Evolutionary conservation across 2,329 filamentous ascomycete genomes (phyloP), one percentile per base, ranked within the genome.

Genomic region (Stachybotrys echinatus): DNA sequence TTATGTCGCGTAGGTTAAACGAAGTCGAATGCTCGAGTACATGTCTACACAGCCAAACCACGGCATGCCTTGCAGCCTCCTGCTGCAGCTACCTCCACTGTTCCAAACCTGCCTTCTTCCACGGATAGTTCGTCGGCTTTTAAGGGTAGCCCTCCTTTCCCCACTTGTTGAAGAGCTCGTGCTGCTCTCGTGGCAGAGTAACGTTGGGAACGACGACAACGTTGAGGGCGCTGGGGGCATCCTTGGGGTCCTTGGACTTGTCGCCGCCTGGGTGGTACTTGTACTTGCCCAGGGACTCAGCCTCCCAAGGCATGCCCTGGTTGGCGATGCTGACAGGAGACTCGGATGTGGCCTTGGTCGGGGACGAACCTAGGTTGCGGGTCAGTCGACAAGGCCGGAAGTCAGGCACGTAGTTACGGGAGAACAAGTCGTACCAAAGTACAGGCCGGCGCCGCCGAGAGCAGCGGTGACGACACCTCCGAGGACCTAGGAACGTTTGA

Each of bases 81-180:
- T 34, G 27, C n/a, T n/a, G n/a, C n/a, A 54, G 49, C 47, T 49
- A 48, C 37, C 42, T 51, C 49, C 51, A 42, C 48, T 14, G 14
- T 34, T 14, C 27, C 10, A 14, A 34, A 34, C 3, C 14, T 34
- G 10, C 10, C 27, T 8, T 34, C 10, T 34, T 14, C 27, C 27
- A 34, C n/a, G n/a, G n/a, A n/a, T 34, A 14, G 27, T 34, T 8
- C 27, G 27, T 34, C 14, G 10, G 27, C 27, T 34, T 34, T 67
- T 76, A 89, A 60, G 71, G 71, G 75, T 88, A 97, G 61, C 90
- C 92, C 61, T 97, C 94, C 84, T 97, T 97, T 73, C 94, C 94
- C 84, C 89, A 97, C 81, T 99, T 99, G 88, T 99, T 99, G 84
- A 87, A 97, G 77, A 87, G 88, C 62, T 99, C 94, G 76, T 99